phyloP scores from a whole-genome alignment of 1,284 basidiomycete genomes.

The Lentinula novae-zelandiae region DNA sequence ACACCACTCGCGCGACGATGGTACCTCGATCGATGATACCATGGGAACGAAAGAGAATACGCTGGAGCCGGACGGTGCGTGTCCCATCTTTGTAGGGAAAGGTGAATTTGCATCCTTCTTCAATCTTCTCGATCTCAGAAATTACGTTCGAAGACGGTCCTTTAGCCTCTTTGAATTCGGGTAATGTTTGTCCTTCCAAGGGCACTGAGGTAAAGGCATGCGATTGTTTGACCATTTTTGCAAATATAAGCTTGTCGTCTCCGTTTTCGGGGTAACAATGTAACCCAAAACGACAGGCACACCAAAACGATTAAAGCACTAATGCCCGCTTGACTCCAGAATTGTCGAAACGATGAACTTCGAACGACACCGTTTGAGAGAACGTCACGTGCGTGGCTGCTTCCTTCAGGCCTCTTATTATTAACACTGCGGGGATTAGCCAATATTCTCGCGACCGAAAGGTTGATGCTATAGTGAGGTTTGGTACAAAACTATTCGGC shows the following conservation, averaged over 20 bases:
- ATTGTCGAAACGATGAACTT: too few relatives aligned
- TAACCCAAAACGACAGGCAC: too few relatives aligned
- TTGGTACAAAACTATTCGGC: too few relatives aligned
- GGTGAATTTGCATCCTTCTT: neutral
- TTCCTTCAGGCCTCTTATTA: too few relatives aligned
- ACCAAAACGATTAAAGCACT: too few relatives aligned
- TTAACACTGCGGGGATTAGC: too few relatives aligned
- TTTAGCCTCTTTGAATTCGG: neutral
- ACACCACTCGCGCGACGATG: neutral
- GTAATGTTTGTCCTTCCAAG: neutral
- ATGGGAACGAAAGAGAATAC: neutral
- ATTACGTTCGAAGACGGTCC: neutral
- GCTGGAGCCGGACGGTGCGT: neutral
- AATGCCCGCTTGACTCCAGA: too few relatives aligned
- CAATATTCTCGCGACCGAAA: too few relatives aligned
- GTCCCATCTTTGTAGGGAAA: neutral
- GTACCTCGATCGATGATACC: constrained; percentile 1
- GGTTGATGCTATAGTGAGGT: too few relatives aligned
- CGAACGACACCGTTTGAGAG: too few relatives aligned
- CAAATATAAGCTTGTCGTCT: neutral
- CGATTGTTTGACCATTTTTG: neutral
- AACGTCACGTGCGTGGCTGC: too few relatives aligned
- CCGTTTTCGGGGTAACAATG: too few relatives aligned
- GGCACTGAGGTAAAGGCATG: neutral
- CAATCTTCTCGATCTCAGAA: neutral